Evolutionary conservation across 345 rosid genomes (phyloP), one percentile per base, ranked within the genome.

Genomic region (Balakata baccata): DNA sequence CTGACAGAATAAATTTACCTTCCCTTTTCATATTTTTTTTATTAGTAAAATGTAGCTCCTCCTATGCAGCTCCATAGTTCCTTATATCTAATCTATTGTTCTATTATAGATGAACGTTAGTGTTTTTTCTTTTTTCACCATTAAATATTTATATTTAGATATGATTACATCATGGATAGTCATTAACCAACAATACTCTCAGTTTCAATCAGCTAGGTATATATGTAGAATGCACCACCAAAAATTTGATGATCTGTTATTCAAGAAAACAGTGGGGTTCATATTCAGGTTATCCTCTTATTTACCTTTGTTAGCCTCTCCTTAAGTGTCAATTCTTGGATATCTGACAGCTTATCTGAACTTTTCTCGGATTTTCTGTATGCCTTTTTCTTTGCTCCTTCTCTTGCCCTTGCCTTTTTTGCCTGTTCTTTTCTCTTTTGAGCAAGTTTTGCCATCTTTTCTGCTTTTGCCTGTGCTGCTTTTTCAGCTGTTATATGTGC

Each of bases 241-340:
- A 0, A 17, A 52, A 11, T 34, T 49, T 20, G 20, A 65, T 68
- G 37, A 11, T 58, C 20, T 43, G 22, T 23, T 7, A 47, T 66
- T 63, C 47, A 14, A 11, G 57, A 61, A 50, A 72, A 29, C 17
- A 25, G 25, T 20, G 43, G 38, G 65, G 22, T 60, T 46, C 22
- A 45, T 20, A 47, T 29, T 54, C 5, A 51, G 43, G 47, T 53
- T 17, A 53, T 77, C 17, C 12, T 47, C 8, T 39, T 34, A 38
- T 45, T 69, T 86, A 93, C 97, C 94, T 84, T 90, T 66, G 84
- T 80, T 70, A 89, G 84, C 78, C 76, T 88, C 74, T 77, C 81
- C 75, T 83, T 85, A 13, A 89, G 90, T 68, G 76, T 87, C 72
- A 79, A 78, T 66, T 73, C 82, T 58, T 3, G 47, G 62, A 81